Base-by-base conservation (phyloP, 495 filamentous ascomycete genomes). In the Hypoxylon crocopeplum region DNA sequence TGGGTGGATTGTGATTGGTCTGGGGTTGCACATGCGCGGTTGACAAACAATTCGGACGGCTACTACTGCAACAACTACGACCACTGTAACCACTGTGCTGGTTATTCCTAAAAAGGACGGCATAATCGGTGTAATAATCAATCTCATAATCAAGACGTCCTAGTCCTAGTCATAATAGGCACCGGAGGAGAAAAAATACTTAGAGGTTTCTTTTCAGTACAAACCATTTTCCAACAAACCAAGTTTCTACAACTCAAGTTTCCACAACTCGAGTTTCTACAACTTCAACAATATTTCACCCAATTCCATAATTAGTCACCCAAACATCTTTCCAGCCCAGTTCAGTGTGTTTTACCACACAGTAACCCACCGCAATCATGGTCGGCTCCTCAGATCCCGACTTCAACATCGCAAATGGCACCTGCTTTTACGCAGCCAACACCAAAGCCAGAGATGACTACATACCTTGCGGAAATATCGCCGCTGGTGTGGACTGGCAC, bases 391-490 rank as follows among this genome's bases (percentile, higher is more conserved):
- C 25, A 5, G 41, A 32, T 13, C 29, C 38, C 17, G 41, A 55
- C 20, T 20, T 45, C 0, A 25, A 50, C 32, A 67, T 75, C 44
- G 73, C 71, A 32, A 73, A 75, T 21, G 75, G 75, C 25, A 71
- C 69, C 32, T 77, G 75, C 57, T 73, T 62, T 36, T 69, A 37
- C 6, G 53, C 42, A n/a, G 29, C 21, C 4, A 49, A 50, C 5
- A 36, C 39, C 5, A 3, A 38, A 13, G 10, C 58, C 1, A 33
- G 48, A 2, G 6, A 44, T 0, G 30, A 40, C 0, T 76, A 70
- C 34, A 68, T 76, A 4, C 70, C 74, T 32, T 76, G 72, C 33
- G 75, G 75, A 11, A 76, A 77, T 34, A 62, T 32, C 16, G 73
- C 50, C 2, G 17, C 56, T 20, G 75, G 75, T 1, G 21, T 56